A percentile compares a stretch with the other conserved stretches of the same genome.
Conservation (phyloP, 1,139 yeast species). For the Meyerozyma guilliermondii region DNA sequence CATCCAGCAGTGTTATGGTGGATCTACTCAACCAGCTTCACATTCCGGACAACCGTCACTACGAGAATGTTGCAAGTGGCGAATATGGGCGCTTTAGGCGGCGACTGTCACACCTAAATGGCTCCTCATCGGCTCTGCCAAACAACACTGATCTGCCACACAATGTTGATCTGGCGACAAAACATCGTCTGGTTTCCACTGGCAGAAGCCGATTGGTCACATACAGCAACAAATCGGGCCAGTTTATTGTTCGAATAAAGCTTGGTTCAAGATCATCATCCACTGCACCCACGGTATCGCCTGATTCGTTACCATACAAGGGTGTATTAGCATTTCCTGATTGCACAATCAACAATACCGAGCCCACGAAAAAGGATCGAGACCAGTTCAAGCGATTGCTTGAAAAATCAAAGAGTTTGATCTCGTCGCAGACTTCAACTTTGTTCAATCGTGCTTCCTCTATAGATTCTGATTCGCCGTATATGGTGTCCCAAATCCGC, state of each 20-base stretch:
- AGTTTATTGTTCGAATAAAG: neutral
- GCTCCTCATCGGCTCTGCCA: neutral
- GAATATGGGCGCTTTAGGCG: neutral
- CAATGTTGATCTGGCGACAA: neutral
- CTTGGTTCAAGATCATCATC: neutral
- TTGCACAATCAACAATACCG: conserved; percentile 56
- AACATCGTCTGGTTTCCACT: neutral
- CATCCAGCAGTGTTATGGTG: neutral
- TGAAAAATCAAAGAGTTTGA: conserved; percentile 20
- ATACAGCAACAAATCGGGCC: neutral
- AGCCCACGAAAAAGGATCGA: conserved; percentile 53
- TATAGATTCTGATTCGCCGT: conserved; percentile 1
- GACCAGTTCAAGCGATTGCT: conserved; percentile 34
- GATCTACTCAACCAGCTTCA: conserved; percentile 1
- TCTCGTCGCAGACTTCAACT: conserved; percentile 3
- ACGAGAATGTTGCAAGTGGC: neutral
- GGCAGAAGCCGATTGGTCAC: neutral
- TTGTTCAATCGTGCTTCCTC: conserved; percentile 1
- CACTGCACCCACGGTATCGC: neutral
- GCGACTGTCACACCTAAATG: neutral
- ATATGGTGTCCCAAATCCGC: conserved; percentile 29
- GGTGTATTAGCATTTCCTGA: conserved; percentile 59
- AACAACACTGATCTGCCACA: neutral
- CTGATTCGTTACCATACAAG: conserved; percentile 46
- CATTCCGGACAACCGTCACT: conserved; percentile 1